phyloP scores from a whole-genome alignment of 805 yeast genomes.

The Kodamaea lidongshanica region DNA sequence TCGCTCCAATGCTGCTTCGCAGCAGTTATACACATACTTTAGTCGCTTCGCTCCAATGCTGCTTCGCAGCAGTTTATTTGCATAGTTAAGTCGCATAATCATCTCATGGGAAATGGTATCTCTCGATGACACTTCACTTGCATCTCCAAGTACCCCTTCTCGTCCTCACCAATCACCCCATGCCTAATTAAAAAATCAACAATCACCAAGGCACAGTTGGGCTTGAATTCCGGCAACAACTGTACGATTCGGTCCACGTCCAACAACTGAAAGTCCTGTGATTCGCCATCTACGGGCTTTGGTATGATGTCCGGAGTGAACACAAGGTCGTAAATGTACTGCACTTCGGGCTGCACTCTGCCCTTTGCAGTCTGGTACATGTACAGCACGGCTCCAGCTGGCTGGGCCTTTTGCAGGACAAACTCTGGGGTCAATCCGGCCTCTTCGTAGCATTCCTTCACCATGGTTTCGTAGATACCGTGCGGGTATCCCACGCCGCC shows the following conservation, averaged over 20 bases:
- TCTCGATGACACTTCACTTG: conserved; percentile 56
- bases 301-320: conserved; percentile 44
- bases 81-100: too few species aligned
- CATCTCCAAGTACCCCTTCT: conserved; percentile 60
- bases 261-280: conserved; percentile 65
- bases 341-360: conserved; percentile 84
- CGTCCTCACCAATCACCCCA: conserved; percentile 62
- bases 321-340: conserved; percentile 67
- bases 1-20: too few species aligned
- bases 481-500: conserved; percentile 88
- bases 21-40: too few species aligned
- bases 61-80: too few species aligned
- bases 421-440: conserved; percentile 64
- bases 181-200: conserved; percentile 86
- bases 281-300: conserved; percentile 46
- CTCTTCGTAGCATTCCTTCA: conserved; percentile 87
- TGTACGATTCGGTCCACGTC: conserved; percentile 48
- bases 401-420: conserved; percentile 37
- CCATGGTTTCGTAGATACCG: conserved; percentile 65
- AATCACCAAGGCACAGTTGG: conserved; percentile 76
- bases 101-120: conserved; percentile 56
- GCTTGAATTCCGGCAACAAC: conserved; percentile 69
- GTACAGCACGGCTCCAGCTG: conserved; percentile 69
- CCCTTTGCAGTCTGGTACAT: conserved; percentile 45
- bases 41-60: too few species aligned